phyloP scores from a whole-genome alignment of 306 rosid species.

The Sechiopsis laciniata region DNA sequence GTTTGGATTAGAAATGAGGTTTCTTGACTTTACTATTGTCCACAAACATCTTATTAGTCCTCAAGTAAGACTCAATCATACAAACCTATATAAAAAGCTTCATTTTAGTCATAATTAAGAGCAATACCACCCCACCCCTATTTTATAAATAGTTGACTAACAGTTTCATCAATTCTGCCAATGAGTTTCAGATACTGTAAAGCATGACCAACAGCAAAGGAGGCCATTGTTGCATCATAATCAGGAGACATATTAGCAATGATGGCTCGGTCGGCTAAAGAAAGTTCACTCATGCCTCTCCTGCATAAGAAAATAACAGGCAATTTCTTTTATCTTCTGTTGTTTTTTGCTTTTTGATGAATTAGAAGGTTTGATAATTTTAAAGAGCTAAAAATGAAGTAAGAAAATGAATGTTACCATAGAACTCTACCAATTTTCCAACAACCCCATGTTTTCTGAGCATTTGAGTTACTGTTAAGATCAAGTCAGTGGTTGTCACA shows the following conservation, averaged over 20 bases:
- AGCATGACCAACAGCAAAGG: slow-evolving; percentile 93
- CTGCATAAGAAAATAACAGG: slow-evolving; percentile 35
- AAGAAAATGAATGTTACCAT: slow-evolving; percentile 41
- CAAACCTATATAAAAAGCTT: slow-evolving; percentile 46
- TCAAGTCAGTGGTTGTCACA: slow-evolving; percentile 93
- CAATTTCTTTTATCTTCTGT: not conserved
- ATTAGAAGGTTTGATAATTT: not conserved
- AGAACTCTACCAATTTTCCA: slow-evolving; percentile 86
- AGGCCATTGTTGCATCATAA: slow-evolving; percentile 99
- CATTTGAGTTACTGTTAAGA: slow-evolving; percentile 82
- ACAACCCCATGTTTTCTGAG: slow-evolving; percentile 88
- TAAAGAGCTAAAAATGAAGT: not conserved
- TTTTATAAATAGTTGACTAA: slow-evolving; percentile 32
- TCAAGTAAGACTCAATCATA: slow-evolving; percentile 64
- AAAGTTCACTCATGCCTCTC: slow-evolving; percentile 87
- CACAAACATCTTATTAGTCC: slow-evolving; percentile 79
- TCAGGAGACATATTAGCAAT: slow-evolving; percentile 99
- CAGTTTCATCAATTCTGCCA: slow-evolving; percentile 88
- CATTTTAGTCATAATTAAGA: slow-evolving; percentile 22
- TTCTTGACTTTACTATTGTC: slow-evolving; percentile 62
- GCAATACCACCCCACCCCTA: not conserved
- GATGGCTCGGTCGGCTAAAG: slow-evolving; percentile 95
- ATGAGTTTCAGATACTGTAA: slow-evolving; percentile 90
- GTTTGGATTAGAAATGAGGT: not conserved
- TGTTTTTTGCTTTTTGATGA: not conserved